A percentile compares a stretch with the other conserved stretches of the same genome.
phyloP scores from a whole-genome alignment of 1,284 basidiomycete species.

The Malassezia brasiliensis region DNA sequence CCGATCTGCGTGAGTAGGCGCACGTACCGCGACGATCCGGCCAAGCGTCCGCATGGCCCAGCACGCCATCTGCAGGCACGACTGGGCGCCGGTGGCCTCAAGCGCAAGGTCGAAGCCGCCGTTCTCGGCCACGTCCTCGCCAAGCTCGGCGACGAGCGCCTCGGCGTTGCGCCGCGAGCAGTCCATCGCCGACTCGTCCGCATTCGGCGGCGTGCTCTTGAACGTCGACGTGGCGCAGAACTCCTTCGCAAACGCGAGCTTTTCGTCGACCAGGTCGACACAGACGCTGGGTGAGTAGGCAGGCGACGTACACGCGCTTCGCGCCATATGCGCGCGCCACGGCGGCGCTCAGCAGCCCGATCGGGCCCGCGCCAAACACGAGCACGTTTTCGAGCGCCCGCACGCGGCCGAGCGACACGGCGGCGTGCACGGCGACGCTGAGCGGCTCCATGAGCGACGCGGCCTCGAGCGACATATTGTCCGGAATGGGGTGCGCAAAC shows the following conservation, averaged over 20 bases:
- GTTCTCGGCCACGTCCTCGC: conserved; percentile 51
- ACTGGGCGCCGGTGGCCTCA: conserved; percentile 54
- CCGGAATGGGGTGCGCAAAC: conserved; percentile 48
- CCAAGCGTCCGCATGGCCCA: conserved; percentile 30
- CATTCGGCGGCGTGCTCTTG: conserved; percentile 52
- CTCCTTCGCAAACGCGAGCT: conserved; percentile 73
- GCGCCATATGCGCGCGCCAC: conserved; percentile 65
- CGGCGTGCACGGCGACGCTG: conserved; percentile 79
- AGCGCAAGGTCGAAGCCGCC: conserved; percentile 56
- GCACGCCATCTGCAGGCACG: conserved; percentile 43
- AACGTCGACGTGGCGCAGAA: conserved; percentile 82
- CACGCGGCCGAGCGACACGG: conserved; percentile 66
- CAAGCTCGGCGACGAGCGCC: conserved; percentile 50
- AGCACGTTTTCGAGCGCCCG: conserved; percentile 49
- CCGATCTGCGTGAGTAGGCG: conserved; percentile 53
- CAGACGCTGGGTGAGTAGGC: conserved; percentile 12
- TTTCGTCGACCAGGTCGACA: conserved; percentile 65
- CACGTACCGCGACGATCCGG: conserved; percentile 30
- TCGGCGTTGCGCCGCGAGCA: conserved; percentile 54
- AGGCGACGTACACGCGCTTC: conserved; percentile 50
- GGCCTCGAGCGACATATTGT: conserved; percentile 50
- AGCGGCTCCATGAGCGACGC: conserved; percentile 75
- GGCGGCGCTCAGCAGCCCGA: conserved; percentile 83
- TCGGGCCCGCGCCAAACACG: conserved; percentile 78
- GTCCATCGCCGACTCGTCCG: conserved; percentile 35